A percentile compares a stretch with the other conserved stretches of the same genome.
phyloP scores from a whole-genome alignment of 345 rosid genomes.

The Pelargonium nanum region DNA sequence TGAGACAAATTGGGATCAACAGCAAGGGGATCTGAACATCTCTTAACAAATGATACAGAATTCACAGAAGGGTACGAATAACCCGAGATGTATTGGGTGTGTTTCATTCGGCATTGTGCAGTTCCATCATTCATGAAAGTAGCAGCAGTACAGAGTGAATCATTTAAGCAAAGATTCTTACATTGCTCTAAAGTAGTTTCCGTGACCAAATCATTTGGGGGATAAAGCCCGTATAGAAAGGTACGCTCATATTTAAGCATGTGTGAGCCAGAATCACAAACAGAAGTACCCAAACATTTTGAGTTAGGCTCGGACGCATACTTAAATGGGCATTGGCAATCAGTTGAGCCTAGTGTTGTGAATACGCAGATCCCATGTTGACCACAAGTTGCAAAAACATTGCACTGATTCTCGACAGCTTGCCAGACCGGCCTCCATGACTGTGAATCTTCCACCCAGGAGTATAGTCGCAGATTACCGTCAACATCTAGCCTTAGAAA shows the following conservation, averaged over 20 bases:
- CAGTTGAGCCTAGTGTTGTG: slow-evolving; percentile 35
- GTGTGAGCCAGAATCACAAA: slow-evolving; percentile 28
- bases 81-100: slow-evolving; percentile 49
- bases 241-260: slow-evolving; percentile 42
- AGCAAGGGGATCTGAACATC: slow-evolving; percentile 55
- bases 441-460: slow-evolving; percentile 39
- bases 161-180: slow-evolving; percentile 34
- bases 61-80: slow-evolving; percentile 50
- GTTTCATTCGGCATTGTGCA: slow-evolving; percentile 40
- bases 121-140: slow-evolving; percentile 50
- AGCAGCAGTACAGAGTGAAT: slow-evolving; percentile 44
- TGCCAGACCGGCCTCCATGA: slow-evolving; percentile 80
- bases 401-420: slow-evolving; percentile 79
- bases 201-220: slow-evolving; percentile 39
- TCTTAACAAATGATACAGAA: slow-evolving; percentile 56
- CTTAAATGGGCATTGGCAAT: slow-evolving; percentile 47
- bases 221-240: slow-evolving; percentile 54
- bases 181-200: slow-evolving; percentile 40
- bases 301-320: slow-evolving; percentile 18
- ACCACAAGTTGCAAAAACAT: slow-evolving; percentile 73
- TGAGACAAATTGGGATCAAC: slow-evolving; percentile 32
- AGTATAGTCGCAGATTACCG: slow-evolving; percentile 75
- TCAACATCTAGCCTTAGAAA: slow-evolving; percentile 63
- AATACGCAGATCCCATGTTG: slow-evolving; percentile 50
- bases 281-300: slow-evolving; percentile 41